Base-by-base conservation (phyloP, 2,329 filamentous ascomycete genomes). In the Penicillium aurantiogriseum region DNA sequence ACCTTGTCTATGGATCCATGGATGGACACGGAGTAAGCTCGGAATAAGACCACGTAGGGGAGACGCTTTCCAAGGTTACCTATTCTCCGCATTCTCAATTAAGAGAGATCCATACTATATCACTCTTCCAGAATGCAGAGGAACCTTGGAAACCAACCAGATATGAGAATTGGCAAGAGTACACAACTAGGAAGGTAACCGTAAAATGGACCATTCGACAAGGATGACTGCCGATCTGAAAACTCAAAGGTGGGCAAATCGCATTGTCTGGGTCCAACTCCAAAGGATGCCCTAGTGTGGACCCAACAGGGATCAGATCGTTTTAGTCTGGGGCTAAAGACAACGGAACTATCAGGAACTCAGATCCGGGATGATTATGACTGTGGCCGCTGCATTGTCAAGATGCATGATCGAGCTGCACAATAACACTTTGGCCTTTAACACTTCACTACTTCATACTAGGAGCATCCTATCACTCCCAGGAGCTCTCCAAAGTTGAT, bases 321-420 rank as follows among this genome's bases (percentile, higher is more conserved):
- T 42, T 31, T 42, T 52, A 47, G 54, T 15, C 54, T 11, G 17
- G 17, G 54, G 35, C 49, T 53, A 19, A 42, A 47, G 25, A 35
- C 33, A 25, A 8, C 49, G 54, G 43, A 56, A 56, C 35, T 39
- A 15, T 36, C 36, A 35, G 49, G 50, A 56, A 53, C 49, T 29
- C 36, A 42, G 38, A 51, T 51, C 52, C 46, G 29, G 11, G 10
- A 8, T 6, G 13, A 36, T 50, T 55, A 21, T 6, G 23, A 29
- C 36, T 36, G 4, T 48, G 44, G 19, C 43, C 27, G 42, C 25
- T 33, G 51, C 19, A 49, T 49, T 51, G 17, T 17, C 29, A 45
- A 47, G 23, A 27, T 36, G 17, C n/a, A 17, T n/a, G 13, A 6
- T 33, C 19, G 2, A 33, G 29, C 21, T n/a, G 6, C 5, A 23